Base-by-base conservation (phyloP, 2,329 filamentous ascomycete species). In the Botrytis galanthina region DNA sequence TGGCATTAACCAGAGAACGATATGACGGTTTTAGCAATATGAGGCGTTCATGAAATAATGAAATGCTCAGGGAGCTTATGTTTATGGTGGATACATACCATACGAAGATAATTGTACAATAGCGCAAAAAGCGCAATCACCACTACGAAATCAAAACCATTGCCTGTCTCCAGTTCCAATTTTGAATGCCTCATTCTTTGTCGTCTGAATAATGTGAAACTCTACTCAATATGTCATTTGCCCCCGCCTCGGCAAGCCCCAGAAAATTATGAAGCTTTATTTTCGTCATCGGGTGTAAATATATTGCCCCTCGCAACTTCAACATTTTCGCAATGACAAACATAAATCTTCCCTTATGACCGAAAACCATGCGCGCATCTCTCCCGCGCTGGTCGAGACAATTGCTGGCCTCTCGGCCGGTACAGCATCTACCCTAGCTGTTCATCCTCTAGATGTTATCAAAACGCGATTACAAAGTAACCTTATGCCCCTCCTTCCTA, bases 401-500 rank as follows among this genome's bases (percentile, higher is more conserved):
- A 86, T 95, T 82, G 94, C 96, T 75, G 96, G 96, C 78, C 92
- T 99, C 83, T 92, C 92, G 76, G 96, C 96, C 74, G 96, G 96
- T 75, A 88, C 94, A 73, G 88, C 94, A 78, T 92, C 95, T 71
- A 98, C 96, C 37, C 87, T 98, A 67, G 91, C 90, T 73, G 92
- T 96, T 70, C 95, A 98, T 81, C 96, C 96, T 46, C 89, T 99
- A 74, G 96, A 99, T 84, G 91, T 99, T 76, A 91, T 98, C 81
- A 99, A 99, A 87, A 98, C 95, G 75, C 92, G 96, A 76, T 90
- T 99, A 81, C 96, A 99, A 85, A 91, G 93, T 94, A 84, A 84
- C 39, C 51, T 44, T 29, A 48, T 42, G 48, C 73, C 73, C 42
- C 46, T 48, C 35, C 42, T 42, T 85, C 85, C 88, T 77, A 83